A percentile compares a stretch with the other conserved stretches of the same genome.
phyloP scores from a whole-genome alignment of 805 yeast species.

The Schwanniomyces pseudopolymorphus region DNA sequence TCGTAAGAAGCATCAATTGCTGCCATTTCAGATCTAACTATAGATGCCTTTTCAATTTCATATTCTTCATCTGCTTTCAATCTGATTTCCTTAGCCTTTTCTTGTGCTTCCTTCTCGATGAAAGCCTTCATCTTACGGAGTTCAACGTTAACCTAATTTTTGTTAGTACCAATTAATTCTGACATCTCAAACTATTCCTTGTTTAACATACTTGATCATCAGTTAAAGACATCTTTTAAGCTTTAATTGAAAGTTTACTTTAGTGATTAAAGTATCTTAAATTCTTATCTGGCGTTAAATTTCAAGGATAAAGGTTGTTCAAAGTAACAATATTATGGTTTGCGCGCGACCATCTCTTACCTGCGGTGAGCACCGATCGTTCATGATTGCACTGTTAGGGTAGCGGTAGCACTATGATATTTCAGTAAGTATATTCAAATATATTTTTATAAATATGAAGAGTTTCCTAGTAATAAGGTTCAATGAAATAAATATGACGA shows the following conservation, averaged over 20 bases:
- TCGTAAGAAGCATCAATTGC: slow-evolving; percentile 81
- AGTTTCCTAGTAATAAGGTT: not conserved
- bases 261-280: not conserved
- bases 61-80: slow-evolving; percentile 98
- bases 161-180: not conserved
- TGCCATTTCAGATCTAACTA: slow-evolving; percentile 89
- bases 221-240: slow-evolving; percentile 25
- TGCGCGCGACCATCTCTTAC: slow-evolving; percentile 1
- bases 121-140: slow-evolving; percentile 97
- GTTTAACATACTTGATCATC: slow-evolving; percentile 31
- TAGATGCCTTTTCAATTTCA: slow-evolving; percentile 93
- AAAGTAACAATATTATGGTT: not conserved
- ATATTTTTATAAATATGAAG: too few relatives aligned
- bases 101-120: slow-evolving; percentile 98
- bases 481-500: not conserved
- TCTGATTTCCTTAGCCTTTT: slow-evolving; percentile 93
- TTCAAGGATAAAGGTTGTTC: slow-evolving; percentile 3
- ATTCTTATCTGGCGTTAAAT: not conserved
- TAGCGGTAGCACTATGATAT: too few relatives aligned
- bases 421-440: too few relatives aligned
- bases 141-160: slow-evolving; percentile 82
- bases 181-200: not conserved
- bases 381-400: not conserved
- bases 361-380: not conserved
- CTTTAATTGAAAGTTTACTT: not conserved